These are phyloP conservation scores for Colletotrichum trifolii DNA, from an alignment of 2,329 filamentous ascomycete genomes.

Conservation along the genomic window DNA sequence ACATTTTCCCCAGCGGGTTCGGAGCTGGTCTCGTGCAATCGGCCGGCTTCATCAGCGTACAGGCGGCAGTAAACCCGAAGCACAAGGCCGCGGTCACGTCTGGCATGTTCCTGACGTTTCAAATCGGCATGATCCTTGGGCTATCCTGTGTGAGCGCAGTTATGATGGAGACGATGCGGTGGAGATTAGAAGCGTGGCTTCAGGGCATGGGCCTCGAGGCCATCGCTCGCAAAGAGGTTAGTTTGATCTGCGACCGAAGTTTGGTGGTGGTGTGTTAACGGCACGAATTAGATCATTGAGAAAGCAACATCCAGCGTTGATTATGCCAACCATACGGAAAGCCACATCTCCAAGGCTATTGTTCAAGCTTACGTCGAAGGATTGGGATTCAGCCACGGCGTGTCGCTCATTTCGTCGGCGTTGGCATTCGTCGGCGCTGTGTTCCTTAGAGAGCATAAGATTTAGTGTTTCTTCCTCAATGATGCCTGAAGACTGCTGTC, in stretches of 20 bases:
- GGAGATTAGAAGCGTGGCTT: slow-evolving; percentile 34
- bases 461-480: no score
- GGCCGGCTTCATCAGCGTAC: slow-evolving; percentile 55
- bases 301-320: slow-evolving; percentile 47
- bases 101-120: slow-evolving; percentile 51
- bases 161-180: slow-evolving; percentile 41
- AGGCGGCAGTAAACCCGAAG: slow-evolving; percentile 50
- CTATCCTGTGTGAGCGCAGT: slow-evolving; percentile 51
- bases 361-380: slow-evolving; percentile 48
- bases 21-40: slow-evolving; percentile 54
- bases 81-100: slow-evolving; percentile 55
- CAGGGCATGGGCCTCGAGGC: slow-evolving; percentile 31
- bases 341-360: slow-evolving; percentile 42
- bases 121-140: slow-evolving; percentile 52
- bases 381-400: slow-evolving; percentile 47
- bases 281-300: slow-evolving; percentile 43
- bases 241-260: not conserved
- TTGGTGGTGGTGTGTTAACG: not conserved
- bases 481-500: no score
- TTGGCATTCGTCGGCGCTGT: slow-evolving; percentile 42
- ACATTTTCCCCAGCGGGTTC: slow-evolving; percentile 65
- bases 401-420: slow-evolving; percentile 45
- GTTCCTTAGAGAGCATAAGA: slow-evolving; percentile 42
- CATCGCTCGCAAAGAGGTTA: slow-evolving; percentile 32
- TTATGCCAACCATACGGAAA: slow-evolving; percentile 43